Percentiles rank a stretch among this genome's conserved stretches.
phyloP scores from a whole-genome alignment of 164 flowering plant species.

The Vitis riparia region DNA sequence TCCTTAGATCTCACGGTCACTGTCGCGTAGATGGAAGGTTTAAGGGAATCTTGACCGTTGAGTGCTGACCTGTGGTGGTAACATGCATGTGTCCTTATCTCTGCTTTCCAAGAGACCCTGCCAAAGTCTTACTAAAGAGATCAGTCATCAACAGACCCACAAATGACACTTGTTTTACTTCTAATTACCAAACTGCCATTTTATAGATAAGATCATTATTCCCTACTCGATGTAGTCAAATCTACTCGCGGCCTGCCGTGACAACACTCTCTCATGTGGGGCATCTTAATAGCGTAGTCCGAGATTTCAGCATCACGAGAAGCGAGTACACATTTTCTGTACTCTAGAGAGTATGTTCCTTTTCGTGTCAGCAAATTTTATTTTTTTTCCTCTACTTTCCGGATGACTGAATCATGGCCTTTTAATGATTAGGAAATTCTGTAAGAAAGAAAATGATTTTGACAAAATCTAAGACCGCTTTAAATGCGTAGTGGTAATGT shows the following conservation, averaged over 20 bases:
- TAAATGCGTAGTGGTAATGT: constrained; percentile 12
- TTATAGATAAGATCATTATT: too few relatives aligned
- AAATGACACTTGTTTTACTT: neutral
- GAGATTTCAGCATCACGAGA: neutral
- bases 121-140: constrained; percentile 20
- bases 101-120: constrained; percentile 23
- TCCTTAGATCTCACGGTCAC: constrained; percentile 18
- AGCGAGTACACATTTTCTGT: constrained; percentile 1
- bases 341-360: neutral
- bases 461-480: constrained; percentile 25
- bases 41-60: constrained; percentile 33
- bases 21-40: neutral
- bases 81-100: constrained; percentile 51
- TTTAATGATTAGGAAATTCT: constrained; percentile 33
- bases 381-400: neutral
- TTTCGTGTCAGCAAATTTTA: neutral
- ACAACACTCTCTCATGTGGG: too few relatives aligned
- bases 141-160: constrained; percentile 13
- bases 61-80: constrained; percentile 8
- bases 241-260: too few relatives aligned
- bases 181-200: constrained; percentile 10
- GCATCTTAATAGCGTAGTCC: too few relatives aligned
- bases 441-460: constrained; percentile 25
- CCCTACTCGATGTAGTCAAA: too few relatives aligned
- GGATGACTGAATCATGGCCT: constrained; percentile 9